phyloP scores from a whole-genome alignment of 805 yeast species.

The Spathaspora boniae region DNA sequence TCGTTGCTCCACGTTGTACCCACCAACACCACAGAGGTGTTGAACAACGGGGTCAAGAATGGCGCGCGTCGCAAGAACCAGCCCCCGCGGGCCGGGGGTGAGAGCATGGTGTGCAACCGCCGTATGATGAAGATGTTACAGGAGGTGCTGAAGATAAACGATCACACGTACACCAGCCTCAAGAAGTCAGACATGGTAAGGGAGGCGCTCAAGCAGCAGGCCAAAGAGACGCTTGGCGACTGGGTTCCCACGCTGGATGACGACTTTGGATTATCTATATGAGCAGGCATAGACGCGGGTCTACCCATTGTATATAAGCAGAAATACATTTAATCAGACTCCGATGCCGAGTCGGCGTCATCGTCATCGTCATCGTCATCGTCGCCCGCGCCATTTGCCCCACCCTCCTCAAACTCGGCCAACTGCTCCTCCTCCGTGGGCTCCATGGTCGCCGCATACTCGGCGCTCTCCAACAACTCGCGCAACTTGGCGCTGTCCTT shows the following conservation, averaged over 20 bases:
- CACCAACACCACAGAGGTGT: conserved; percentile 28
- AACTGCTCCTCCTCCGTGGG: conserved; percentile 26
- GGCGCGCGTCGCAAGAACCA: conserved; percentile 49
- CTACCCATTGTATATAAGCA: neutral
- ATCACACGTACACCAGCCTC: conserved; percentile 24
- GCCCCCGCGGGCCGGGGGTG: conserved; percentile 43
- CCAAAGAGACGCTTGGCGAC: conserved; percentile 31
- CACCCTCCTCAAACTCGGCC: conserved; percentile 34
- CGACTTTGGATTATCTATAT: too few species aligned
- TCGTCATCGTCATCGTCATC: conserved; percentile 36
- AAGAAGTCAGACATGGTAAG: conserved; percentile 29
- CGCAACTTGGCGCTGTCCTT: conserved; percentile 54
- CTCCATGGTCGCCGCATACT: conserved; percentile 57
- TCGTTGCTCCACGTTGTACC: conserved; percentile 26
- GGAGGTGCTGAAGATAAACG: neutral
- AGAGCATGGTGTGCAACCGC: conserved; percentile 34
- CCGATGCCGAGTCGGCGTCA: conserved; percentile 31
- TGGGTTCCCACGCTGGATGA: conserved; percentile 49
- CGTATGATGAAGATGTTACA: conserved; percentile 14
- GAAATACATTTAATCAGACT: conserved; percentile 15
- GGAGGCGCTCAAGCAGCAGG: conserved; percentile 22
- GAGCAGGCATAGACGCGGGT: conserved; percentile 3
- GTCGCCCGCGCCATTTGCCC: conserved; percentile 23
- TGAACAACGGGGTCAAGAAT: conserved; percentile 58
- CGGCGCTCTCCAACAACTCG: conserved; percentile 76